Evolutionary conservation across 2,329 filamentous ascomycete genomes (phyloP), one percentile per base, ranked within the genome.

Genomic region (Zalaria sp.): DNA sequence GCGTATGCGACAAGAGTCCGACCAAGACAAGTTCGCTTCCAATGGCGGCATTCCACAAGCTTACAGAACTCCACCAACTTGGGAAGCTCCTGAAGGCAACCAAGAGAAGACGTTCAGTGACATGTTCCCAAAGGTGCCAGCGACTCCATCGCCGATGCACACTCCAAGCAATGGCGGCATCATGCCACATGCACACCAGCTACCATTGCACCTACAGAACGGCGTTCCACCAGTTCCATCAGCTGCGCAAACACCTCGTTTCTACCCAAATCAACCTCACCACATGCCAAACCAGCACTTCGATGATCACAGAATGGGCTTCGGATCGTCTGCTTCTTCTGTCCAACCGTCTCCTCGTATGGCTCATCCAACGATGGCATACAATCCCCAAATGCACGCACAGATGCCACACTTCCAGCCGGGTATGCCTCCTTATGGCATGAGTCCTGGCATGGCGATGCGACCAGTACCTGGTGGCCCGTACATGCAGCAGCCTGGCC

Each of bases 271-370:
- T 26, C 79, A 81, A 46, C 81, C 83, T 43, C 83, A 87, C 3
- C 81, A 81, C 49, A 74, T 72, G 4, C 74, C 78, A 40, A 73
- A 79, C 50, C 84, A 80, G 52, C 79, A 78, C 45, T 78, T 79
- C 50, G 88, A 93, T 50, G 83, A 87, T 44, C 84, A 88, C 55
- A 77, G 87, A 40, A 93, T 95, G 83, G 74, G 77, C 50, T 83
- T 91, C 65, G 84, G 83, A 5, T 87, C 83, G 25, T 52, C 52
- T 10, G 79, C 79, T 3, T 86, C 88, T 53, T 85, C 86, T 2
- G 61, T 70, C 3, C 91, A 86, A 58, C 81, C 84, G 5, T 94
- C 88, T 10, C 87, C 89, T 38, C 78, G 87, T 8, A 79, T 84
- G 67, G 75, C 73, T 41, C 79, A 79, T 38, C 59, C 58, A 2